Evolutionary conservation across 768 basidiomycete species (phyloP), one percentile per base, ranked within the genome.

Genomic region (Naganishia kalamii): DNA sequence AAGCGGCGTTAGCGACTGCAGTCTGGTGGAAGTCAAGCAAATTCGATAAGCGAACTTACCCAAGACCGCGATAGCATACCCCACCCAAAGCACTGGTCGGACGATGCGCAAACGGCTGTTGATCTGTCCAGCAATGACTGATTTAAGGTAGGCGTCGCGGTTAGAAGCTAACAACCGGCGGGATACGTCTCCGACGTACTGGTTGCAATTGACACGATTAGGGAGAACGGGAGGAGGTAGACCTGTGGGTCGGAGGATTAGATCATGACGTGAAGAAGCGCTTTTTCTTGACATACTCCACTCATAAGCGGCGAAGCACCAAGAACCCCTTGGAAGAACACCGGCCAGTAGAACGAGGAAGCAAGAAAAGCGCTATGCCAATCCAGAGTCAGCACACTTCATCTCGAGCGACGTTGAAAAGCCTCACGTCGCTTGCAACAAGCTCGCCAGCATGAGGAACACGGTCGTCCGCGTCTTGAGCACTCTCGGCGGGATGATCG

Each of bases 401-500:
- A n/a, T 37, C 15, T n/a, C 13, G 4, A 33, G 4, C 30, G 21
- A 8, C 37, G 12, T 23, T 23, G 32, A 19, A 21, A 25, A 35
- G 10, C 25, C 54, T 57, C 35, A 57, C 54, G 37, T 57, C 5
- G 73, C 73, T 25, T 73, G 69, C 51, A 70, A 60, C 59, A 74
- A 68, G 32, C 70, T 60, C 1, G 71, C 71, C 35, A 77, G 54
- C n/a, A 71, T 62, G 54, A 75, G 73, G 66, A 74, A 72, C 8
- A 70, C 63, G 13, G 76, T 71, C 23, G 76, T 77, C 12, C 76
- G 69, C 30, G 59, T 75, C 54, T 71, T 75, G 66, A 81, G 72
- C 29, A 80, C 50, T 3, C 79, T 69, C 4, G 77, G 74, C 5
- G 80, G 79, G 11, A 81, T 73, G 49, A 81, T 74, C 0, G 80